Evolutionary conservation across 1,139 yeast genomes (phyloP).

Genomic region (Meyerozyma carpophila): DNA sequence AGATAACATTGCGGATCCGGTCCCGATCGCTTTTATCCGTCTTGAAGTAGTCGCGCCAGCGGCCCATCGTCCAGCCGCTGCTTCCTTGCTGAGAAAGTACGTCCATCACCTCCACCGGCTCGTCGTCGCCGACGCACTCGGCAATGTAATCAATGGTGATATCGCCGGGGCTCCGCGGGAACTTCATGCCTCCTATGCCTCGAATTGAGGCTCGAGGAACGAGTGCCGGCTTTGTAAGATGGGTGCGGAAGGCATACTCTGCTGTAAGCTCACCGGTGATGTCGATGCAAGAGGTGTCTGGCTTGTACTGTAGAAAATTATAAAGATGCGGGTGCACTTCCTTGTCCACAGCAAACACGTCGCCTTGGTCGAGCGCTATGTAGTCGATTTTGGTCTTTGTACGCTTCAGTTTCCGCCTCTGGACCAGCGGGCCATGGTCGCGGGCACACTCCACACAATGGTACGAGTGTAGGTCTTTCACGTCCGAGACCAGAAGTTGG

Average conservation of each 20-base stretch:
- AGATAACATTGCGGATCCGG: slow-evolving; percentile 72
- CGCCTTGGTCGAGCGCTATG: slow-evolving; percentile 76
- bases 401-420: slow-evolving; percentile 54
- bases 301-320: slow-evolving; percentile 22
- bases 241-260: slow-evolving; percentile 26
- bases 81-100: slow-evolving; percentile 73
- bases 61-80: slow-evolving; percentile 64
- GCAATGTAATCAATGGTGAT: slow-evolving; percentile 56
- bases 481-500: slow-evolving; percentile 27
- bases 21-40: slow-evolving; percentile 44
- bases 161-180: slow-evolving; percentile 29
- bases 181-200: slow-evolving; percentile 28
- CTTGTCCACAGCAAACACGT: slow-evolving; percentile 51
- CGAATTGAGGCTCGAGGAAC: slow-evolving; percentile 24
- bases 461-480: slow-evolving; percentile 39
- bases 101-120: slow-evolving; percentile 80
- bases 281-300: slow-evolving; percentile 9
- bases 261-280: slow-evolving; percentile 23
- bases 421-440: slow-evolving; percentile 47
- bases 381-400: slow-evolving; percentile 59
- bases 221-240: slow-evolving; percentile 24
- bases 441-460: slow-evolving; percentile 51
- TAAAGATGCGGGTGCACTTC: slow-evolving; percentile 60
- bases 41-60: slow-evolving; percentile 73
- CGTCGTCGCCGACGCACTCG: slow-evolving; percentile 56